phyloP scores from a whole-genome alignment of 2,329 filamentous ascomycete genomes.

The Monilinia aucupariae region DNA sequence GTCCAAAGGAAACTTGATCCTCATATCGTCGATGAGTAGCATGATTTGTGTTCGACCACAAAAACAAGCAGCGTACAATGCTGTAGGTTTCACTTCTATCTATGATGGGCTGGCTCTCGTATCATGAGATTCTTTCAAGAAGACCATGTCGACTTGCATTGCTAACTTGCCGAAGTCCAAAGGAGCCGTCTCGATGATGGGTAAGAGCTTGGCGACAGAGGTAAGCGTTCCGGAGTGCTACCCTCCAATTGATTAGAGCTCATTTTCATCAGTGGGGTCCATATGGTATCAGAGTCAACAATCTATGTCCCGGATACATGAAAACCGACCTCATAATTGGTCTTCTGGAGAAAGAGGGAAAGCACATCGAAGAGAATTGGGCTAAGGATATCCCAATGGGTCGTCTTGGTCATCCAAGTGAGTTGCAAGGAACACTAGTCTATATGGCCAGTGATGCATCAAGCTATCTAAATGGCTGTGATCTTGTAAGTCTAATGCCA shows the following conservation, averaged over 20 bases:
- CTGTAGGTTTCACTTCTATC: constrained; percentile 26
- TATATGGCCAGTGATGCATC: constrained; percentile 31
- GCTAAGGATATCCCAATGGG: constrained; percentile 37
- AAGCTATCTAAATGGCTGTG: constrained; percentile 27
- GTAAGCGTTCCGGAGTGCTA: constrained; percentile 14
- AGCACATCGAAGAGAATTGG: constrained; percentile 37
- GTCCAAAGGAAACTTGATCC: constrained; percentile 31
- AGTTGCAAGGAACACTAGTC: constrained; percentile 36
- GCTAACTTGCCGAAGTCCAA: constrained; percentile 40
- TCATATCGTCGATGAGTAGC: constrained; percentile 33
- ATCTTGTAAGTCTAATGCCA: constrained; percentile 24
- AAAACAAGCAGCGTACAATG: constrained; percentile 38
- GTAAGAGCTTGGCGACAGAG: constrained; percentile 51
- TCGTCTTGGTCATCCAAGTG: constrained; percentile 37
- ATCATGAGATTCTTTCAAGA: background rate
- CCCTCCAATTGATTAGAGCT: background rate
- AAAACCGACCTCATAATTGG: constrained; percentile 36
- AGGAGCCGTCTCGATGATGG: constrained; percentile 55
- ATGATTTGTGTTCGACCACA: constrained; percentile 36
- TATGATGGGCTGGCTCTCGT: background rate
- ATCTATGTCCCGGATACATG: constrained; percentile 56
- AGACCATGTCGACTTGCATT: background rate
- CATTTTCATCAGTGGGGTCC: constrained; percentile 47
- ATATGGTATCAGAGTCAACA: constrained; percentile 60
- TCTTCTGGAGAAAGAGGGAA: constrained; percentile 36